Conservation (phyloP, 2,329 filamentous ascomycete genomes). For the Celoporthe dispersa region DNA sequence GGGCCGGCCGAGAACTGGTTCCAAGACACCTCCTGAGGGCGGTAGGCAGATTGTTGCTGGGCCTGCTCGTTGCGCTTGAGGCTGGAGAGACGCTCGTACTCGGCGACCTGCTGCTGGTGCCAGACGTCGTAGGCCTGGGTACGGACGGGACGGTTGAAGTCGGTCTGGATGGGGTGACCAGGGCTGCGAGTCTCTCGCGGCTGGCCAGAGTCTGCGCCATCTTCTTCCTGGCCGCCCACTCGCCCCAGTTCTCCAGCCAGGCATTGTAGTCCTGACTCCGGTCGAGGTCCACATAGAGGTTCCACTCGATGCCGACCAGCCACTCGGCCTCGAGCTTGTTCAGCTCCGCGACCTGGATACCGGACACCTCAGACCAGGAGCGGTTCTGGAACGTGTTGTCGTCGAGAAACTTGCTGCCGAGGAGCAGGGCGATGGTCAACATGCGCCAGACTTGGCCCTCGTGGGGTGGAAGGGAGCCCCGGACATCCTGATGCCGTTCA, state of each 20-base stretch:
- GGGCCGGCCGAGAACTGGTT: conserved; percentile 47
- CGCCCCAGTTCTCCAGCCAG: conserved; percentile 64
- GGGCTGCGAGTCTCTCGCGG: conserved; percentile 54
- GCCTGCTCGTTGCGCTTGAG: conserved; percentile 46
- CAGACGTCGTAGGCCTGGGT: conserved; percentile 48
- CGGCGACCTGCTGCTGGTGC: conserved; percentile 59
- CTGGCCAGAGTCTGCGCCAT: conserved; percentile 51
- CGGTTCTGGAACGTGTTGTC: conserved; percentile 98
- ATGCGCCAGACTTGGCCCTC: conserved; percentile 83
- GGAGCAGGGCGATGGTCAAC: conserved; percentile 80
- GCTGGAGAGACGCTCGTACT: conserved; percentile 51
- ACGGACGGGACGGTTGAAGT: conserved; percentile 41
- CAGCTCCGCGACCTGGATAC: conserved; percentile 81
- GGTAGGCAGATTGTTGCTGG: conserved; percentile 41
- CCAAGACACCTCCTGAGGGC: conserved; percentile 51
- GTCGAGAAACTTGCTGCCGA: conserved; percentile 94
- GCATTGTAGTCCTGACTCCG: conserved; percentile 72
- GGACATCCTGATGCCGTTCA: conserved; percentile 71
- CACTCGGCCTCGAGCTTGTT: conserved; percentile 88
- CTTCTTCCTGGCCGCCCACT: conserved; percentile 62
- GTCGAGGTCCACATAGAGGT: conserved; percentile 83
- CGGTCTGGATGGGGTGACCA: conserved; percentile 54
- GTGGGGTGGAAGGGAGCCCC: conserved; percentile 56
- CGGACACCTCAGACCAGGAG: conserved; percentile 94
- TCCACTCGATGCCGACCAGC: conserved; percentile 81